These are phyloP conservation scores for Raffaelea deltoideospora DNA, from an alignment of 2,329 filamentous ascomycete genomes.

Conservation along the genomic window DNA sequence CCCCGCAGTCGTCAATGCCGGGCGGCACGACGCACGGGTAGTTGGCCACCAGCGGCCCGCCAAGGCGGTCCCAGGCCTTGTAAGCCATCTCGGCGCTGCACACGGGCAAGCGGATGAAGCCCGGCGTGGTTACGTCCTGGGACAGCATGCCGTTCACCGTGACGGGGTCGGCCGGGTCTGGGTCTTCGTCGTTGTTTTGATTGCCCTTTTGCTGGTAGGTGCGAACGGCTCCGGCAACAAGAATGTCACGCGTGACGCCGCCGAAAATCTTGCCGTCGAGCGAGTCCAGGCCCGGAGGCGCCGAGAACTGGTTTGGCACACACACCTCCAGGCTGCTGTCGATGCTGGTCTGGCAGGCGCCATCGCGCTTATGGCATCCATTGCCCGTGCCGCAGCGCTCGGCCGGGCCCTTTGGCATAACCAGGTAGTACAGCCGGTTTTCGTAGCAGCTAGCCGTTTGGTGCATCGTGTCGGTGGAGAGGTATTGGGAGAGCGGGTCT, in stretches of 20 bases:
- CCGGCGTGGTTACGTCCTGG: constrained; percentile 18
- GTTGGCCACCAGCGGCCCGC: constrained; percentile 9
- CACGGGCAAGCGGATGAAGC: constrained; percentile 22
- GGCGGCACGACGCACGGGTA: constrained; percentile 20
- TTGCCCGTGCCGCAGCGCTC: too few species aligned
- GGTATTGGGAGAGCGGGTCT: constrained; percentile 11
- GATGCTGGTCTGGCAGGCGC: neutral
- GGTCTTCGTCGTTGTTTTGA: constrained; percentile 14
- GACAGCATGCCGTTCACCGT: constrained; percentile 12
- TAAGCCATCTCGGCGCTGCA: constrained; percentile 19
- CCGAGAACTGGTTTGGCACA: constrained; percentile 12
- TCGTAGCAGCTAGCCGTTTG: constrained; percentile 12
- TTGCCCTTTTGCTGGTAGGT: constrained; percentile 16
- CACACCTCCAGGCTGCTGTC: neutral
- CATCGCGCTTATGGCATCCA: too few species aligned
- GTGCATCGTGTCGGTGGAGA: constrained; percentile 9
- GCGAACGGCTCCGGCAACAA: constrained; percentile 14
- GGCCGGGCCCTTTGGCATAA: constrained; percentile 8
- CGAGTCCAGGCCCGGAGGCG: constrained; percentile 14
- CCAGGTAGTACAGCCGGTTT: constrained; percentile 17
- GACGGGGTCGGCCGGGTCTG: constrained; percentile 12
- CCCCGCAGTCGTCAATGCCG: constrained; percentile 13
- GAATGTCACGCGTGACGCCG: constrained; percentile 12
- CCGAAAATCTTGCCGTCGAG: constrained; percentile 13
- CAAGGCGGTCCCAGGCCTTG: constrained; percentile 15